Evolutionary conservation across 2,329 filamentous ascomycete genomes (phyloP), one percentile per base, ranked within the genome.

Genomic region (Ploettnerulaceae sp.): DNA sequence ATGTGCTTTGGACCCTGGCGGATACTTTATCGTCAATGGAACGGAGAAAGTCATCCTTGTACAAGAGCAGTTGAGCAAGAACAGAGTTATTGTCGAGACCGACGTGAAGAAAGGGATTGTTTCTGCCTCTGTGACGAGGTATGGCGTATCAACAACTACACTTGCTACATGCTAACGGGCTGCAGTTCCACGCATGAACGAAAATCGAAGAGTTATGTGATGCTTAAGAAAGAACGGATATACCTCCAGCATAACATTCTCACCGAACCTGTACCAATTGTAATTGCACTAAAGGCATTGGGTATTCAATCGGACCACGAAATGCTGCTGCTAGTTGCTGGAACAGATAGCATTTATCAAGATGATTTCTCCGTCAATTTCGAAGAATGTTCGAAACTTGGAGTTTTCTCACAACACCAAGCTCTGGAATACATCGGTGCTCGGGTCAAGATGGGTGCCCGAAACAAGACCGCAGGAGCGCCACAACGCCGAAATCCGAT

Each of bases 31-130:
- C 61, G 89, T 97, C 56, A 89, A 91, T 60, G 93, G 93, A 36
- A 96, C 94, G 15, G 93, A 98, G 67, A 98, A 98, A 72, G 93
- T 98, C 58, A 98, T 98, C 62, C 72, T 98, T 33, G 94, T 98
- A 11, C 93, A 98, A 67, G 94, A 98, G 64, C 93, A 98, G 69
- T 73, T 98, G 64, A 98, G 93, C 76, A 98, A 98, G 77, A 98
- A 98, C 68, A 82, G 93, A 71, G 87, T 98, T 61, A 96, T 98
- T 64, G 91, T 98, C 12, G 94, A 98, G 68, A 84, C 88, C 45
- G 87, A 91, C 60, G 77, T 84, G 42, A 95, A 95, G 70, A 97
- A 96, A 68, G 86, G 86, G 50, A 82, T 95, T 54, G 91, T 97
- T 47, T 88, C 91, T 57, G 93, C 94, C 28, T 97, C 93, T 1